Evolutionary conservation across 352 stramenopile genomes (phyloP), one percentile per base, ranked within the genome.

Genomic region (Thalassiosira exigua): DNA sequence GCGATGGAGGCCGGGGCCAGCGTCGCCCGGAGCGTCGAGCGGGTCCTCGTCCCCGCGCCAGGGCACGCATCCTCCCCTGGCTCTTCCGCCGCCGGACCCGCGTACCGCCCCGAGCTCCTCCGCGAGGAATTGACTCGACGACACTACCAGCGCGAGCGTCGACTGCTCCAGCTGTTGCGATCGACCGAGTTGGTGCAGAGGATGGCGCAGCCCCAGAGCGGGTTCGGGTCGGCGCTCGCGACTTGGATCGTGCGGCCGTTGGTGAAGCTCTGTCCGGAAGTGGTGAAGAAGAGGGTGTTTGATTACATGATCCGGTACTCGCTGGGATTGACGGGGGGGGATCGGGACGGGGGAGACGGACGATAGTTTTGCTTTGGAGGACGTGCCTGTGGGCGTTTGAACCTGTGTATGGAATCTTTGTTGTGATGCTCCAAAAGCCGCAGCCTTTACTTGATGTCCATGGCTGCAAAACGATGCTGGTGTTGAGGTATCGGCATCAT

Each of bases 181-280:
- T 83, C 85, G 2, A 92, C 86, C 2, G 89, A 94, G 62, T 26
- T 94, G 9, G 86, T 92, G 0, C 86, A 93, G 59, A 51, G 72
- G 2, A 41, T 93, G 26, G 88, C 86, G 4, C 88, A 93, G 69
- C 88, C 86, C 3, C n/a, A n/a, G n/a, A 54, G 50, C 32, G 76
- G 67, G 50, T 29, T 75, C 3, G 79, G 79, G 17, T 42, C 32
- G 0, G 70, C 84, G 12, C 53, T 92, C n/a, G 76, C 66, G n/a
- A 84, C 58, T 33, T 60, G 74, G 42, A 48, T 92, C 33, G 48
- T 94, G 21, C 69, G 89, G 64, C 89, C 86, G 9, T 30, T 87
- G 12, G 90, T 91, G 66, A 79, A 74, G 32, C 32, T 82, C 17
- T 79, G 73, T 27, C 86, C 89, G n/a, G 66, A 85, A 24, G 72